Conservation (phyloP, 2,329 filamentous ascomycete genomes). For the Alternaria novae-zelandiae region DNA sequence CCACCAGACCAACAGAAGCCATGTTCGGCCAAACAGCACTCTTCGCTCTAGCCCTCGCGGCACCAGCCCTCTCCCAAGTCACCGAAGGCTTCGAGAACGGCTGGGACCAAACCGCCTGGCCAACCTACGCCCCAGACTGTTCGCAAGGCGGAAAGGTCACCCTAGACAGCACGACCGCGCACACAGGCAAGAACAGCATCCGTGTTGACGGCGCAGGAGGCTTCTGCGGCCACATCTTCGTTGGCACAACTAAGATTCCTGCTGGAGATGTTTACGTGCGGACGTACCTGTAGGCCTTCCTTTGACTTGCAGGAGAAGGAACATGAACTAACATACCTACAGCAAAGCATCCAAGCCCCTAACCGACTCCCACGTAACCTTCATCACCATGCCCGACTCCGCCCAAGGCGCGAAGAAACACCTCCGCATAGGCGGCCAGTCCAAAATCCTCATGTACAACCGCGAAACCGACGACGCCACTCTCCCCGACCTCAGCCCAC, state of each 20-base stretch:
- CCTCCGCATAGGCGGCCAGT: slow-evolving; percentile 67
- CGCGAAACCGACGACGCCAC: slow-evolving; percentile 68
- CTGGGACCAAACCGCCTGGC: slow-evolving; percentile 64
- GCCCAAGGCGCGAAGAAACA: slow-evolving; percentile 64
- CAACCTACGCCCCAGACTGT: slow-evolving; percentile 65
- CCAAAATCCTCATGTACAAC: slow-evolving; percentile 69
- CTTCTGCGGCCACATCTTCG: slow-evolving; percentile 61
- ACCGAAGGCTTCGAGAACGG: slow-evolving; percentile 64
- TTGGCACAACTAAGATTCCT: slow-evolving; percentile 64
- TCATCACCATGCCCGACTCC: slow-evolving; percentile 69
- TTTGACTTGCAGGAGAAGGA: background rate
- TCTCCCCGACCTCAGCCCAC: slow-evolving; percentile 65
- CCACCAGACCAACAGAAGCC: slow-evolving; percentile 4
- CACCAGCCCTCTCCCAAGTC: slow-evolving; percentile 60
- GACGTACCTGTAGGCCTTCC: slow-evolving; percentile 58
- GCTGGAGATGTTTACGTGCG: slow-evolving; percentile 65
- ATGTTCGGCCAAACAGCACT: slow-evolving; percentile 56
- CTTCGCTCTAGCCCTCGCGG: slow-evolving; percentile 56
- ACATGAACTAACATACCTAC: background rate
- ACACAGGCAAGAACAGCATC: slow-evolving; percentile 73
- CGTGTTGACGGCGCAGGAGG: slow-evolving; percentile 71
- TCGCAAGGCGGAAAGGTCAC: slow-evolving; percentile 64
- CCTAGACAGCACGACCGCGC: slow-evolving; percentile 63
- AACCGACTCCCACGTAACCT: slow-evolving; percentile 66
- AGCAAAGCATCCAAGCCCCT: slow-evolving; percentile 64